Base-by-base conservation (phyloP, 768 basidiomycete species). In the Cyathus striatus region DNA sequence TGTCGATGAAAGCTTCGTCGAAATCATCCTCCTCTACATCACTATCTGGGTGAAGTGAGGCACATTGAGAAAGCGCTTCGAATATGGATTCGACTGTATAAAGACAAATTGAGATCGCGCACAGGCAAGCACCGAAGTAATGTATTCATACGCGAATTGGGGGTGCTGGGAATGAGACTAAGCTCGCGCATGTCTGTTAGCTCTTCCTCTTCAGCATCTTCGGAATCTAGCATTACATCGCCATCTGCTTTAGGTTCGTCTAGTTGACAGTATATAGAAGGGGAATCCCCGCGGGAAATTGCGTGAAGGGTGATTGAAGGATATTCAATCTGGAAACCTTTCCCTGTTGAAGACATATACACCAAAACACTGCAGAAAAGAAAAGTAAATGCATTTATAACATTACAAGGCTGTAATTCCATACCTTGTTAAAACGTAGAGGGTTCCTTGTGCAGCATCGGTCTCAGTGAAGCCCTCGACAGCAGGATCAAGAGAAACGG, bases 221-320 rank as follows among this genome's bases (percentile, higher is more conserved):
- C 9, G 27, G 7, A 40, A 10, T 16, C 45, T n/a, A n/a, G n/a
- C 42, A 32, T 61, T 49, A 43, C 69, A 25, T 68, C 70, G 21
- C 59, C 61, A 23, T 72, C 62, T 23, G 65, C 64, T 9, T 38
- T 52, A 18, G 44, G 48, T 47, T 90, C 90, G 52, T 96, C 94
- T 9, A 98, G 76, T 52, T 99, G 96, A 58, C 93, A 96, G 62
- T 97, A 98, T 57, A 98, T 76, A 5, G 81, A 85, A 3, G 88
- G 82, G 0, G 64, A 47, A 33, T 79, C 77, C 2, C 76, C 73
- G 35, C 91, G 83, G 1, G 92, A 90, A 42, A 94, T 76, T 20
- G 96, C 96, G 54, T 99, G 96, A 2, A 99, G 76, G 1, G 91
- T 95, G 56, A 99, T 88, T 4, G 84, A 71, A 7, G 90, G 91